Percentiles rank a stretch among this genome's conserved stretches.
phyloP scores from a whole-genome alignment of 2,329 filamentous ascomycete genomes.

The Monosporascus cannonballus region DNA sequence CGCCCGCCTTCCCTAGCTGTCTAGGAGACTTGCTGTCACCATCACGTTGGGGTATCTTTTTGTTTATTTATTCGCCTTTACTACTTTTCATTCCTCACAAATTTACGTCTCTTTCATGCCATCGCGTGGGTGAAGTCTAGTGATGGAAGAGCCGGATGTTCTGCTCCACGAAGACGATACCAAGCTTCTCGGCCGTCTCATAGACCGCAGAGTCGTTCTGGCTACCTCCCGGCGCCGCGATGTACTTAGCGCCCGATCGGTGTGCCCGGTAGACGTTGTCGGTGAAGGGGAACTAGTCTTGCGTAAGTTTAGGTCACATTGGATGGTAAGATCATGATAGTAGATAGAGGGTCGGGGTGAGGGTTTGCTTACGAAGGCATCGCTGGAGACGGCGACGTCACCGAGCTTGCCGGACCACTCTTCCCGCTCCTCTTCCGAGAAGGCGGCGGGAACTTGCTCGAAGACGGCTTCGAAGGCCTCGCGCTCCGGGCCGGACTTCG shows the following conservation, averaged over 20 bases:
- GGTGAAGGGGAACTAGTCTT: slow-evolving; percentile 81
- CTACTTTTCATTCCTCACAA: neutral
- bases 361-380: slow-evolving; percentile 76
- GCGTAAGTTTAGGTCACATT: slow-evolving; percentile 16
- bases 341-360: neutral
- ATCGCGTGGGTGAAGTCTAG: slow-evolving; percentile 38
- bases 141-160: slow-evolving; percentile 92
- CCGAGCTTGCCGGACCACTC: slow-evolving; percentile 79
- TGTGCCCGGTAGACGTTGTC: slow-evolving; percentile 94
- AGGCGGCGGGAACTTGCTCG: slow-evolving; percentile 77
- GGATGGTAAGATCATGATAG: too few relatives aligned
- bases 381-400: slow-evolving; percentile 81
- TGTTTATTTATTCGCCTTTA: neutral
- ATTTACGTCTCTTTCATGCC: neutral
- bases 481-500: slow-evolving; percentile 75
- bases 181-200: slow-evolving; percentile 83
- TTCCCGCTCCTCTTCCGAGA: slow-evolving; percentile 77
- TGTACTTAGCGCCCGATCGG: slow-evolving; percentile 88
- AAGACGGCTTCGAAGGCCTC: slow-evolving; percentile 85
- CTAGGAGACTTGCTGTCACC: too few relatives aligned
- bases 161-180: slow-evolving; percentile 94
- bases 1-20: too few relatives aligned
- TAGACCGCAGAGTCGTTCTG: slow-evolving; percentile 80
- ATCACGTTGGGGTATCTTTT: too few relatives aligned
- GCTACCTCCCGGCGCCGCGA: slow-evolving; percentile 86